A percentile compares a stretch with the other conserved stretches of the same genome.
These are phyloP conservation scores for Kuraishia piskuri DNA, from an alignment of 805 yeast genomes.

Conservation along the genomic window DNA sequence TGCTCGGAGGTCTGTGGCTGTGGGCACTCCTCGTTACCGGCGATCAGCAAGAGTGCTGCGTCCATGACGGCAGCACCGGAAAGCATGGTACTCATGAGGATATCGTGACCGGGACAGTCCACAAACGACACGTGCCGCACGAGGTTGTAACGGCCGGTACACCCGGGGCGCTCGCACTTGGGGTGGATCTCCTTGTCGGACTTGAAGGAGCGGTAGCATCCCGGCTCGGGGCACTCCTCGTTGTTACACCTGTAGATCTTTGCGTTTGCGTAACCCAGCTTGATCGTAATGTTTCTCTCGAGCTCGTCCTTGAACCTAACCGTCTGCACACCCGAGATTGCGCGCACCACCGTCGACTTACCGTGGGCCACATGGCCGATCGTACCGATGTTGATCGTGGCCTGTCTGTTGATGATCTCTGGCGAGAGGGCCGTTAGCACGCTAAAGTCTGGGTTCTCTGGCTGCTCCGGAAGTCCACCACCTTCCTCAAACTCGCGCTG, in stretches of 20 bases:
- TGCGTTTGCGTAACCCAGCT: conserved; percentile 98
- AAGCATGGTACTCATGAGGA: conserved; percentile 99
- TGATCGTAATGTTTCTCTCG: conserved; percentile 98
- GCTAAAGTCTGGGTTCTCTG: conserved; percentile 77
- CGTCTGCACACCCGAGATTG: conserved; percentile 97
- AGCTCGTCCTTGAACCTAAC: conserved; percentile 98
- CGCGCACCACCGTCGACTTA: conserved; percentile 95
- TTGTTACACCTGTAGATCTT: conserved; percentile 91
- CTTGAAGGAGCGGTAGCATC: conserved; percentile 88
- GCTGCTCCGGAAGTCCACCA: conserved; percentile 97
- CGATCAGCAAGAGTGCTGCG: conserved; percentile 92
- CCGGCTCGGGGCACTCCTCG: conserved; percentile 84
- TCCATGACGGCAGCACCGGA: conserved; percentile 99
- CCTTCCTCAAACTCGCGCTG: conserved; percentile 91
- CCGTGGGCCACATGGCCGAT: conserved; percentile 99
- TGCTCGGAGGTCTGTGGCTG: conserved; percentile 99
- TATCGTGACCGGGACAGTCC: conserved; percentile 99
- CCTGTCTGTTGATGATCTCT: conserved; percentile 97
- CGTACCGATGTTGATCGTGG: conserved; percentile 97
- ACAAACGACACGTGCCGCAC: conserved; percentile 97
- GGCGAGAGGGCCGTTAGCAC: conserved; percentile 81
- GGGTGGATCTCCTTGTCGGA: conserved; percentile 94
- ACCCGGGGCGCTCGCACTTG: conserved; percentile 80
- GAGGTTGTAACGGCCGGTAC: conserved; percentile 80
- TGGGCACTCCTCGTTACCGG: conserved; percentile 99